Percentiles rank a stretch among this genome's conserved stretches.
These are phyloP conservation scores for Plasmodium knowlesi DNA, from an alignment of 169 alveolate genomes.

Conservation along the genomic window DNA sequence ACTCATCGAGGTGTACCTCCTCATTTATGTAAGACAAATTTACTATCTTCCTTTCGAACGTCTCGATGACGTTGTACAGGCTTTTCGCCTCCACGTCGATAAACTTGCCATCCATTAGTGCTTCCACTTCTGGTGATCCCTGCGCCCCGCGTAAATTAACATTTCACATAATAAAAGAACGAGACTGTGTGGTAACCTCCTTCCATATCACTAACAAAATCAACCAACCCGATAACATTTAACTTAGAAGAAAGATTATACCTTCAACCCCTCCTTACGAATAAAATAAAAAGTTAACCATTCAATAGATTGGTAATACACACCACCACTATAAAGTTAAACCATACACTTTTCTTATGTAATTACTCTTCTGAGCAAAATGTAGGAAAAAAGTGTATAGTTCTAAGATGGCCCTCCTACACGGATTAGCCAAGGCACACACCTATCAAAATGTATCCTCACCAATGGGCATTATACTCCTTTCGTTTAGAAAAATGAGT, in stretches of 20 bases:
- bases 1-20: slow-evolving; percentile 26
- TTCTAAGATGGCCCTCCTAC: not conserved
- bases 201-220: not conserved
- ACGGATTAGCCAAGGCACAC: not conserved
- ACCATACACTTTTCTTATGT: not conserved
- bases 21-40: slow-evolving; percentile 56
- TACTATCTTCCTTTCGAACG: slow-evolving; percentile 39
- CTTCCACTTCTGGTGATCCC: not conserved
- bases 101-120: slow-evolving; percentile 6
- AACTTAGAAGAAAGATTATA: not conserved
- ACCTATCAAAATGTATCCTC: not conserved
- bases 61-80: slow-evolving; percentile 42
- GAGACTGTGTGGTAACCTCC: not conserved
- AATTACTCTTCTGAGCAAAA: not conserved
- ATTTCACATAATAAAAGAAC: not conserved
- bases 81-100: slow-evolving; percentile 50
- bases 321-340: not conserved
- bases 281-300: not conserved
- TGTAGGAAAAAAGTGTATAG: not conserved
- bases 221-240: not conserved
- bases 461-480: not conserved
- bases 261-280: not conserved
- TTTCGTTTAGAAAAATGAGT: not conserved
- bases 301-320: not conserved
- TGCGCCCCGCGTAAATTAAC: not conserved